phyloP scores from a whole-genome alignment of 1,284 basidiomycete genomes.

The Fistulina hepatica region DNA sequence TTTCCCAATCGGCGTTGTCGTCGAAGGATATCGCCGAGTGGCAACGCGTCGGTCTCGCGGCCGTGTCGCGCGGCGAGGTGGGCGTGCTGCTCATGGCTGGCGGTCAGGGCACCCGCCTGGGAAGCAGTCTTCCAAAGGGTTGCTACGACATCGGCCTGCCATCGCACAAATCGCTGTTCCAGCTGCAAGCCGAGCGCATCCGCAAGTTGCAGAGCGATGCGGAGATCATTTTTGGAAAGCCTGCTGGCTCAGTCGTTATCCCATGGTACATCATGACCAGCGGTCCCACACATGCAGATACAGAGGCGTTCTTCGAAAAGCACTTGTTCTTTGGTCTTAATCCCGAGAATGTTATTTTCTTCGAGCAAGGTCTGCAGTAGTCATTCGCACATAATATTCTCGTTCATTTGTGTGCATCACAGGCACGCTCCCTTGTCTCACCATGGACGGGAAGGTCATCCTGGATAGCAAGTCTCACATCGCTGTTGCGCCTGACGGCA shows the following conservation, averaged over 20 bases:
- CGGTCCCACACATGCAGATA: conserved; percentile 84
- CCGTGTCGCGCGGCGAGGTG: conserved; percentile 75
- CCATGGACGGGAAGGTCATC: conserved; percentile 89
- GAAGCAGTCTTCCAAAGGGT: conserved; percentile 89
- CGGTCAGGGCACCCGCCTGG: conserved; percentile 93
- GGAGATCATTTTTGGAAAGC: conserved; percentile 40
- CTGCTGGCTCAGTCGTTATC: conserved; percentile 53
- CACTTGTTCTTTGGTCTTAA: conserved; percentile 81
- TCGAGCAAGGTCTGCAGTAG: conserved; percentile 87
- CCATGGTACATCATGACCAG: conserved; percentile 99
- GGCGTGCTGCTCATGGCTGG: conserved; percentile 96
- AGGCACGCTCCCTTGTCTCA: conserved; percentile 95
- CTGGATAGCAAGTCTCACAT: conserved; percentile 72
- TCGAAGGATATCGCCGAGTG: conserved; percentile 57
- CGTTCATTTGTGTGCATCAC: conserved; percentile 8
- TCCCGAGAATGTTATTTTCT: conserved; percentile 78
- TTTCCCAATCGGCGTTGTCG: conserved; percentile 54
- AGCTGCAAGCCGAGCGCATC: conserved; percentile 95
- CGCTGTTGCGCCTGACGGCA: conserved; percentile 94
- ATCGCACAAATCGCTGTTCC: conserved; percentile 89
- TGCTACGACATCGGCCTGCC: conserved; percentile 96
- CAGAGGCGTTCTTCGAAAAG: conserved; percentile 76
- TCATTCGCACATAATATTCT: conserved; percentile 5
- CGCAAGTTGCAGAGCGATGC: conserved; percentile 73
- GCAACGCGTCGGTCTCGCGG: conserved; percentile 66